Evolutionary conservation across 31 red algal genomes (phyloP).

Genomic region (Asparagopsis taxiformis): DNA sequence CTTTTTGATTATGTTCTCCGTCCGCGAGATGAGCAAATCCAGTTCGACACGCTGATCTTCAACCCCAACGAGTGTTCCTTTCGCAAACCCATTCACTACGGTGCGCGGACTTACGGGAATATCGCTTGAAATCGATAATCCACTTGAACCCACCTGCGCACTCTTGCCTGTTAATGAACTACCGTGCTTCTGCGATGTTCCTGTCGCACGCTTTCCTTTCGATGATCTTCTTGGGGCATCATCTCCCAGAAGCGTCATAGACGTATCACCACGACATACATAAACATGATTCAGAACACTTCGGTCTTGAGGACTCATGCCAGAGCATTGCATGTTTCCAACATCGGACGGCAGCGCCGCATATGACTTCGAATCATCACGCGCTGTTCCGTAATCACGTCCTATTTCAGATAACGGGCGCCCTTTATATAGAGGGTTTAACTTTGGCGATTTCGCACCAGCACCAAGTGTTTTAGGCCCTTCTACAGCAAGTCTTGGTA

Average conservation of each 20-base stretch:
- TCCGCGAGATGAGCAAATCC: conserved; percentile 54
- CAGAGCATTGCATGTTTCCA: conserved; percentile 26
- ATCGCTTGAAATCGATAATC: conserved; percentile 13
- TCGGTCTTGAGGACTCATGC: conserved; percentile 25
- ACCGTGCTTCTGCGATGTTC: neutral
- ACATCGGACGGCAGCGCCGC: conserved; percentile 34
- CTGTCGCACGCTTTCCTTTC: conserved; percentile 9
- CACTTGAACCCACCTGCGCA: neutral
- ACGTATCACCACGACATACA: conserved; percentile 26
- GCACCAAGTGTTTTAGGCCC: neutral
- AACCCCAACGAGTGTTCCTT: neutral
- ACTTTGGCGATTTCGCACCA: conserved; percentile 23
- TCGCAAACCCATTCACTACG: neutral
- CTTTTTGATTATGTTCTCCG: conserved; percentile 43
- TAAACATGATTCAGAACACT: conserved; percentile 36
- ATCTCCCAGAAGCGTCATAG: no score
- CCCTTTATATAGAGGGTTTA: conserved; percentile 32
- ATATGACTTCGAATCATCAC: conserved; percentile 30
- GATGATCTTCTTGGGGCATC: neutral
- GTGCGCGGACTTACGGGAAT: conserved; percentile 14
- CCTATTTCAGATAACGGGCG: conserved; percentile 32
- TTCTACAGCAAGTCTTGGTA: neutral
- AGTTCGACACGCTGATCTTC: conserved; percentile 53
- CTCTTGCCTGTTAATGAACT: neutral
- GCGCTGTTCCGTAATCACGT: conserved; percentile 11